A percentile compares a stretch with the other conserved stretches of the same genome.
These are phyloP conservation scores for Camellia granthamiana DNA, from an alignment of 148 eudicot genomes.

Conservation along the genomic window DNA sequence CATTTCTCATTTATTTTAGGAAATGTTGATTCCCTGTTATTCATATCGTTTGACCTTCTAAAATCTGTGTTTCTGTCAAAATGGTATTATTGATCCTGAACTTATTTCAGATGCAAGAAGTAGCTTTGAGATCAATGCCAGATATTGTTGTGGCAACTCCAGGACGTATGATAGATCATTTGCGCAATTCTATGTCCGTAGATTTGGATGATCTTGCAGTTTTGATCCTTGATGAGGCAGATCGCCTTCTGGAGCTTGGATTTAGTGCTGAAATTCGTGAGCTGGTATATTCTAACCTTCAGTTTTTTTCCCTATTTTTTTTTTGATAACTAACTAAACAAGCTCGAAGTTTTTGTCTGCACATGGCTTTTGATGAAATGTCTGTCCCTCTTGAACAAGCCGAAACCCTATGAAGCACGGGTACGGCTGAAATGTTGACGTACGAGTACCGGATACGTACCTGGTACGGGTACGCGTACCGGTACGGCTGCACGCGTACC, in stretches of 20 bases:
- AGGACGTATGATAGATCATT: constrained; percentile 95
- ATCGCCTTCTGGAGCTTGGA: constrained; percentile 93
- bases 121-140: constrained; percentile 79
- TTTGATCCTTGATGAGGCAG: constrained; percentile 94
- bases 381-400: not conserved
- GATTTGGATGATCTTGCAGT: constrained; percentile 95
- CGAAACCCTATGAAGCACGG: too few relatives aligned
- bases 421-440: too few relatives aligned
- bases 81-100: not conserved
- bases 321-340: not conserved
- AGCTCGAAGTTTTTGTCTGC: constrained; percentile 3
- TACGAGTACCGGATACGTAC: too few relatives aligned
- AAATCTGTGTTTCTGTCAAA: not conserved
- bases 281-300: constrained; percentile 37
- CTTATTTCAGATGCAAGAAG: constrained; percentile 70
- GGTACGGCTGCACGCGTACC: too few relatives aligned
- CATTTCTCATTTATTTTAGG: not conserved
- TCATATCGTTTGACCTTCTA: not conserved
- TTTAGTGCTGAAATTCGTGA: constrained; percentile 89
- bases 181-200: constrained; percentile 93
- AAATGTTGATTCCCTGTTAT: not conserved
- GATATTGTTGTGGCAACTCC: constrained; percentile 98
- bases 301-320: not conserved
- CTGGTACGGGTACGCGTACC: too few relatives aligned
- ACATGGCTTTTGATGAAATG: not conserved